phyloP scores from a whole-genome alignment of 148 eudicot genomes.

The Diospyros lotus region DNA sequence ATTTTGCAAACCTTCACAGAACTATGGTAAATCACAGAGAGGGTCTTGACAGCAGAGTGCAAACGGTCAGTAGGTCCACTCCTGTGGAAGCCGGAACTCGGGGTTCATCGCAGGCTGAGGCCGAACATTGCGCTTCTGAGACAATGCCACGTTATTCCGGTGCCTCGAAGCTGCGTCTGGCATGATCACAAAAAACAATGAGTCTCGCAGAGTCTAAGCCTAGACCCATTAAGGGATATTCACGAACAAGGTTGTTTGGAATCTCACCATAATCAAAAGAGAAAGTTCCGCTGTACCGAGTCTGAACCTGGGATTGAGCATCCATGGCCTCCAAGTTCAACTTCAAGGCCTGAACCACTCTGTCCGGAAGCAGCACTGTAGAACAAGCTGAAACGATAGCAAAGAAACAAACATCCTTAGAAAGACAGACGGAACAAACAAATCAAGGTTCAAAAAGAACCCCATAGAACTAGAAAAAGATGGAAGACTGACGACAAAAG shows the following conservation, averaged over 20 bases:
- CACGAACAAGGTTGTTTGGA: too few relatives aligned
- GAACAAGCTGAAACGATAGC: constrained; percentile 26
- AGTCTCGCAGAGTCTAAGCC: too few relatives aligned
- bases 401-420: not conserved
- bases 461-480: not conserved
- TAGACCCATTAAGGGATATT: too few relatives aligned
- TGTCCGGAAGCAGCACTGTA: constrained; percentile 44
- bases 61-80: constrained; percentile 45
- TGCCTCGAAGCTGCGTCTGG: constrained; percentile 22
- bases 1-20: not conserved
- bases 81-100: constrained; percentile 44
- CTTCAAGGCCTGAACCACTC: constrained; percentile 47
- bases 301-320: constrained; percentile 16
- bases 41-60: not conserved
- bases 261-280: constrained; percentile 18
- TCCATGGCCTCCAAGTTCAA: constrained; percentile 37
- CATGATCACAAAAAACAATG: not conserved
- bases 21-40: too few relatives aligned
- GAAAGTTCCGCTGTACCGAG: not conserved
- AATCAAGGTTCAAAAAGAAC: not conserved
- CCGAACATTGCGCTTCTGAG: constrained; percentile 16
- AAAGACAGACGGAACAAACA: not conserved
- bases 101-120: constrained; percentile 11
- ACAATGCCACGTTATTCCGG: constrained; percentile 17
- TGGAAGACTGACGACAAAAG: too few relatives aligned